Conservation (phyloP, 768 basidiomycete genomes). For the Boletellus ananas region DNA sequence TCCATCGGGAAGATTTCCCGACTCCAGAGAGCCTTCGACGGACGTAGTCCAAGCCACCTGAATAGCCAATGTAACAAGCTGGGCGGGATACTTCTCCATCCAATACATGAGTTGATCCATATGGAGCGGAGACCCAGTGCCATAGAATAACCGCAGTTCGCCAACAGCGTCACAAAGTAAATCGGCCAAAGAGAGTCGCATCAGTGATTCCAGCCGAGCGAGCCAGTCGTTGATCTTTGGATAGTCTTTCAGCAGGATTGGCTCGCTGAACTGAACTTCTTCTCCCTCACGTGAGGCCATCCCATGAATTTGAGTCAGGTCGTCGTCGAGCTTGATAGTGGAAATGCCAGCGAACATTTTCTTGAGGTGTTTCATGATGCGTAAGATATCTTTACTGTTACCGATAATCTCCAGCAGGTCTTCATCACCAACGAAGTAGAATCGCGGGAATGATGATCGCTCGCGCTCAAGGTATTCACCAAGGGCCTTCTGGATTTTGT, state of each 20-base stretch:
- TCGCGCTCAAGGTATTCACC: constrained; percentile 99
- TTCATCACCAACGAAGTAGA: constrained; percentile 99
- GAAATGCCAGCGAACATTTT: constrained; percentile 99
- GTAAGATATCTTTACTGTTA: constrained; percentile 97
- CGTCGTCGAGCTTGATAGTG: constrained; percentile 83
- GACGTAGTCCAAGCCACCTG: constrained; percentile 93
- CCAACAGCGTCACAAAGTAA: constrained; percentile 75
- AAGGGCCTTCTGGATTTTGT: constrained; percentile 98
- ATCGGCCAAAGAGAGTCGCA: constrained; percentile 84
- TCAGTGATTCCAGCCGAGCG: constrained; percentile 85
- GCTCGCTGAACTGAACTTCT: constrained; percentile 78
- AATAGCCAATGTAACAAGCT: constrained; percentile 91
- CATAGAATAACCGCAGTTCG: constrained; percentile 81
- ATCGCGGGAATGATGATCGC: constrained; percentile 95
- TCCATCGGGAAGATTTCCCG: constrained; percentile 50
- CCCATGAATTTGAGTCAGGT: constrained; percentile 81
- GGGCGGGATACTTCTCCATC: constrained; percentile 94
- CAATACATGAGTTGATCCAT: constrained; percentile 75
- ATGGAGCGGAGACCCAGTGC: constrained; percentile 53
- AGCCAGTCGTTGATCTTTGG: constrained; percentile 99
- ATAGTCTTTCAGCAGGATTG: constrained; percentile 86
- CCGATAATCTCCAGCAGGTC: constrained; percentile 98
- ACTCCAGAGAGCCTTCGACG: constrained; percentile 69
- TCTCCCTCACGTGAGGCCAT: constrained; percentile 97
- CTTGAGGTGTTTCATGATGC: constrained; percentile 99